Base-by-base conservation (phyloP, 2,329 filamentous ascomycete genomes). In the Fusarium ambrosium region DNA sequence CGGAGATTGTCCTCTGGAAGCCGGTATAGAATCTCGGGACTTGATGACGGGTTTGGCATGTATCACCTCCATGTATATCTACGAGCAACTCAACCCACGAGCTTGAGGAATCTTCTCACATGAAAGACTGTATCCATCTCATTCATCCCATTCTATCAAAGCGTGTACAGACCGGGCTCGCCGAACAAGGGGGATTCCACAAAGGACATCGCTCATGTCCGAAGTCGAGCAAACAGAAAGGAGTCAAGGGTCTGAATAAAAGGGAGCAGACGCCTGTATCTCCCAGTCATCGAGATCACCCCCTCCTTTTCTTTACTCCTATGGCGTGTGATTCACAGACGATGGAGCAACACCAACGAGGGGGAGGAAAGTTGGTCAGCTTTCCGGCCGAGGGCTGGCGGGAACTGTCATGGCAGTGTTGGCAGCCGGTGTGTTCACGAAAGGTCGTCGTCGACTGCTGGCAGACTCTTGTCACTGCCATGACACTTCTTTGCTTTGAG, bases 211-310 rank as follows among this genome's bases (percentile, higher is more conserved):
- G 27, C 48, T 29, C 48, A 32, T 55, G 48, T 55, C 48, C 48
- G 48, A 55, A 55, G 27, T 32, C 18, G 48, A 29, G 27, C 27
- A 55, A 55, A 55, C 48, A 20, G 32, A 29, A 9, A 32, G 27
- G 18, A 32, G 48, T 20, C 48, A 32, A 32, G 24, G 48, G 48
- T 4, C 48, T 55, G 27, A 32, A 55, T 55, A 55, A 55, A 55
- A 55, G 27, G 16, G 48, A 20, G 48, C 24, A 53, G 48, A 29
- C 48, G 24, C 10, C 48, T 55, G 48, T 55, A 55, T 55, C 48
- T 32, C 48, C 48, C 18, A 32, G 48, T 32, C 45, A 75, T 72
- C 58, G 62, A 72, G 72, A 72, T 75, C 58, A 69, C 56, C 56
- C 56, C 29, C 18, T 27, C 5, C 29, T n/a, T 53, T 53, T 22